Evolutionary conservation across 2,329 filamentous ascomycete genomes (phyloP), one percentile per base, ranked within the genome.

Genomic region (Xylogone sp.): DNA sequence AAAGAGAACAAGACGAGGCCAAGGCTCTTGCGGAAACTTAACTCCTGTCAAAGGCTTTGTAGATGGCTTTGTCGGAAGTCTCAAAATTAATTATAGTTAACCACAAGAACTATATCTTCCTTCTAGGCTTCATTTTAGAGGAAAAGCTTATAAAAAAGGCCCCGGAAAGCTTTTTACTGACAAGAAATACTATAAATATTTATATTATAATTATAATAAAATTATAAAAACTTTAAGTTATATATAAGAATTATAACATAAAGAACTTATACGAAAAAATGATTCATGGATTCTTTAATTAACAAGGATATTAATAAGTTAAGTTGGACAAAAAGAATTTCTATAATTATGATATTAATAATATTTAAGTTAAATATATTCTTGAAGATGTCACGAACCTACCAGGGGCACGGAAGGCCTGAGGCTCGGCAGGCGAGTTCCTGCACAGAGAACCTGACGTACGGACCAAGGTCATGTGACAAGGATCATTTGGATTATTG

Each of bases 141-240:
- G 19, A 9, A 12, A 2, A 49, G 31, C 21, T 2, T 10, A 27
- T 27, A 21, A 24, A 3, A 3, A 43, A 34, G 24, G 42, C 49
- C 2, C 6, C 7, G 7, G 49, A 45, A 46, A 43, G 49, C 20
- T 12, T 42, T 16, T 21, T 50, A n/a, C 29, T 50, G 18, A 42
- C 29, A 6, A 46, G 39, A 20, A 29, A 27, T 18, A 50, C 42
- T 2, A 18, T 50, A 2, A 24, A 50, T 16, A 43, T 21, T 21
- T 50, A 50, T 21, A 20, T 50, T 31, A 43, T 43, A 13, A 43
- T 43, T 31, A 43, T 50, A 2, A 46, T 46, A 3, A 27, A 50
- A 31, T 43, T 50, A 16, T 50, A 9, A 43, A 42, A 31, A 43
- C 4, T 46, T 7, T 5, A 50, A 42, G 43, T 46, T 27, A 27